Conservation (phyloP, 2,329 filamentous ascomycete species). For the Pseudogymnoascus sp. region DNA sequence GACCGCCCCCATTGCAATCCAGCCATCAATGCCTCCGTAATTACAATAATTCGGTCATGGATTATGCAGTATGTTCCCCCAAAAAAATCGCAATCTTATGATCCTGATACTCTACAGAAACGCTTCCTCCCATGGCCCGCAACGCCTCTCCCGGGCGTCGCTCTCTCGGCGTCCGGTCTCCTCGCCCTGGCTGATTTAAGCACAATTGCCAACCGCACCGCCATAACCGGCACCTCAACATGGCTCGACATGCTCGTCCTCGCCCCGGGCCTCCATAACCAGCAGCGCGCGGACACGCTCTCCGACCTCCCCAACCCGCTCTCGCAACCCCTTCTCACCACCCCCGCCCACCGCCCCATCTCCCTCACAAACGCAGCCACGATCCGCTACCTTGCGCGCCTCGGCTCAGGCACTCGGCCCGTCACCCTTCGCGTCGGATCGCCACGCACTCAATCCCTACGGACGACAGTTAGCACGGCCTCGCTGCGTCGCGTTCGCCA, state of each 20-base stretch:
- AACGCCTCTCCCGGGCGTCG: conserved; percentile 39
- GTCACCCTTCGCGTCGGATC: conserved; percentile 49
- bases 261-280: conserved; percentile 53
- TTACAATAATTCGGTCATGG: not conserved
- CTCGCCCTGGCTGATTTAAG: conserved; percentile 52
- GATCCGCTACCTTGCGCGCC: conserved; percentile 45
- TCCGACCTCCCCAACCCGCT: conserved; percentile 37
- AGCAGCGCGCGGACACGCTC: conserved; percentile 46
- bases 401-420: conserved; percentile 42
- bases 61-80: not conserved
- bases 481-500: not conserved
- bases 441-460: conserved; percentile 14
- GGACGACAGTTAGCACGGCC: not conserved
- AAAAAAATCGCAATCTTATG: not conserved
- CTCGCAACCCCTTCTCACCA: not conserved
- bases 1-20: not conserved
- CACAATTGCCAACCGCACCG: conserved; percentile 48
- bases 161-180: conserved; percentile 45
- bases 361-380: conserved; percentile 45
- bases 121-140: conserved; percentile 31
- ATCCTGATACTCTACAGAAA: not conserved
- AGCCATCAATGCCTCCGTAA: not conserved
- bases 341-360: conserved; percentile 15
- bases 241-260: conserved; percentile 51
- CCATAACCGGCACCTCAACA: conserved; percentile 47